Percentiles rank a stretch among this genome's conserved stretches.
Evolutionary conservation across 768 basidiomycete species (phyloP).

Genomic region (Auricularia sp.): DNA sequence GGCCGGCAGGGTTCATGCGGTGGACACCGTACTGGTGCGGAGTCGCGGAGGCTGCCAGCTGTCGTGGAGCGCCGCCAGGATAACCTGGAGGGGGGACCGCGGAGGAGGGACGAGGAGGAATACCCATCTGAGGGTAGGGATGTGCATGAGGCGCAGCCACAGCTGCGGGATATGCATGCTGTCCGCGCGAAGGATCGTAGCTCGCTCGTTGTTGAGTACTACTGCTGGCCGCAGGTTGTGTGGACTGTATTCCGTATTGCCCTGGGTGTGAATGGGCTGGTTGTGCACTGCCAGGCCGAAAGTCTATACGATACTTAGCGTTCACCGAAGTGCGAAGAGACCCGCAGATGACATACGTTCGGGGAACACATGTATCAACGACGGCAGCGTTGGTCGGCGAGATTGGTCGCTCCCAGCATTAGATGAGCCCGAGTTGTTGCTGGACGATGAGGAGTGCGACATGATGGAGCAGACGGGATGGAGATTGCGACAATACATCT

Average conservation of each 20-base stretch:
- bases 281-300: not conserved
- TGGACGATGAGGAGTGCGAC: not conserved
- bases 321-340: too few species aligned
- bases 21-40: not conserved
- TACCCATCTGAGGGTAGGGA: too few species aligned
- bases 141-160: too few species aligned
- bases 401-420: not conserved
- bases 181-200: too few species aligned
- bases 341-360: not conserved
- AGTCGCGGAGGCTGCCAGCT: not conserved
- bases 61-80: not conserved
- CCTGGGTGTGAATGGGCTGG: too few species aligned
- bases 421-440: not conserved
- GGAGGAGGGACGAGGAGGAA: too few species aligned
- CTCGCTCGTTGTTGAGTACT: too few species aligned
- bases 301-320: not conserved
- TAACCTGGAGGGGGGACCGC: too few species aligned
- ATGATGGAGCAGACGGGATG: not conserved
- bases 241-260: too few species aligned
- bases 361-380: not conserved
- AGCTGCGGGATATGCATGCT: too few species aligned
- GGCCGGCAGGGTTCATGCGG: not conserved
- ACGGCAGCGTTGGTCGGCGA: not conserved
- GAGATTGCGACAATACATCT: too few species aligned
- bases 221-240: too few species aligned